phyloP scores from a whole-genome alignment of 805 yeast genomes.

The Candida xyloterini region DNA sequence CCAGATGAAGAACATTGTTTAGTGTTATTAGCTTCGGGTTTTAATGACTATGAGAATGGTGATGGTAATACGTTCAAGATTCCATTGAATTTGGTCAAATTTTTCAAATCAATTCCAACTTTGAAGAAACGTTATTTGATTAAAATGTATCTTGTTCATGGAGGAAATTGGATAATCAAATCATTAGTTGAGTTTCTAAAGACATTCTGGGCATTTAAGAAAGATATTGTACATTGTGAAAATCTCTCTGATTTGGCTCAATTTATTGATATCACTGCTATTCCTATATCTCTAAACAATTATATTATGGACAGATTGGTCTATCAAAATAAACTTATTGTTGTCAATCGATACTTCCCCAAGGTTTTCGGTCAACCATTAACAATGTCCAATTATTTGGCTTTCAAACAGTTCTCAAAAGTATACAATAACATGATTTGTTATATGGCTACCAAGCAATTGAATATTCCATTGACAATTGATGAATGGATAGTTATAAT shows the following conservation, averaged over 20 bases:
- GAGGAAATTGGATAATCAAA: slow-evolving; percentile 75
- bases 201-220: slow-evolving; percentile 42
- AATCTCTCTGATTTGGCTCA: slow-evolving; percentile 38
- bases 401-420: slow-evolving; percentile 31
- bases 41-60: slow-evolving; percentile 40
- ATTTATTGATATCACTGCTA: slow-evolving; percentile 66
- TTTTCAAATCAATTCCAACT: slow-evolving; percentile 54
- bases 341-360: slow-evolving; percentile 43
- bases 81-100: slow-evolving; percentile 37
- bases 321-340: slow-evolving; percentile 49
- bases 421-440: slow-evolving; percentile 34
- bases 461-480: slow-evolving; percentile 22
- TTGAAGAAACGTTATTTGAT: slow-evolving; percentile 50
- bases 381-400: slow-evolving; percentile 18
- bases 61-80: slow-evolving; percentile 18
- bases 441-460: slow-evolving; percentile 27
- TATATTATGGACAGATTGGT: slow-evolving; percentile 58
- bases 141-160: slow-evolving; percentile 80
- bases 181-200: slow-evolving; percentile 70
- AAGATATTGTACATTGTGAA: slow-evolving; percentile 35
- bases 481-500: slow-evolving; percentile 32
- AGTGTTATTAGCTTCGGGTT: slow-evolving; percentile 80
- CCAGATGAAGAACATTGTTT: slow-evolving; percentile 66
- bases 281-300: slow-evolving; percentile 73
- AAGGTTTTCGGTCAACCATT: slow-evolving; percentile 33